Evolutionary conservation across 371 early-diverging fungal species (phyloP), one percentile per base, ranked within the genome.

Genomic region (Mortierella sp.): DNA sequence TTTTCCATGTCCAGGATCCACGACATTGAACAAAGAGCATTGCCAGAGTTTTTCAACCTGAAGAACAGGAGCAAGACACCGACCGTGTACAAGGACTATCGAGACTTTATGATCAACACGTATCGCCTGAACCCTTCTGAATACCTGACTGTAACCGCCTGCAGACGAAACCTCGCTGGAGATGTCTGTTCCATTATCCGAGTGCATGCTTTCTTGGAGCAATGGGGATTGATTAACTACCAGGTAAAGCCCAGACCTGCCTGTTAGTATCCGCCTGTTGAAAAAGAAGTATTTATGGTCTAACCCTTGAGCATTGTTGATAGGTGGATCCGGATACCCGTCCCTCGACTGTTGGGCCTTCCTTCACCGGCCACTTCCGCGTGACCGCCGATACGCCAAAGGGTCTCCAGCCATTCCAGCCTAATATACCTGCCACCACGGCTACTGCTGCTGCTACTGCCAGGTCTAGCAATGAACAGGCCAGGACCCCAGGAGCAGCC

Each of bases 201-300:
- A 37, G 96, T 99, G 0, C 98, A 98, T 82, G 95, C 98, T 9
- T 98, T 99, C 73, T 81, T 98, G 52, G 99, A 99, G 80, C 98
- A 98, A 79, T 99, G 99, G 99, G 99, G 99, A 0, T 82, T 99
- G 34, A 96, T 99, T 72, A 99, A 99, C 82, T 96, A 95, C 78
- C 95, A 98, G 88, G 96, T 96, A 82, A 57, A 24, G 22, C 10
- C 27, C 27, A 34, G 34, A 34, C 10, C 34, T 34, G 10, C 10
- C 34, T 10, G 34, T 4, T 7, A 34, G 34, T 34, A 34, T 34
- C 7, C 10, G 10, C 34, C 10, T 34, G 34, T 10, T 7, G 10
- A 34, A 4, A 34, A 10, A 4, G 4, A 10, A 7, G 34, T 34
- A 34, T 7, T 34, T 10, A 34, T 34, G 34, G 34, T 10, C 34